These are phyloP conservation scores for Globisporangium polare DNA, from an alignment of 352 stramenopile species.

Conservation along the genomic window DNA sequence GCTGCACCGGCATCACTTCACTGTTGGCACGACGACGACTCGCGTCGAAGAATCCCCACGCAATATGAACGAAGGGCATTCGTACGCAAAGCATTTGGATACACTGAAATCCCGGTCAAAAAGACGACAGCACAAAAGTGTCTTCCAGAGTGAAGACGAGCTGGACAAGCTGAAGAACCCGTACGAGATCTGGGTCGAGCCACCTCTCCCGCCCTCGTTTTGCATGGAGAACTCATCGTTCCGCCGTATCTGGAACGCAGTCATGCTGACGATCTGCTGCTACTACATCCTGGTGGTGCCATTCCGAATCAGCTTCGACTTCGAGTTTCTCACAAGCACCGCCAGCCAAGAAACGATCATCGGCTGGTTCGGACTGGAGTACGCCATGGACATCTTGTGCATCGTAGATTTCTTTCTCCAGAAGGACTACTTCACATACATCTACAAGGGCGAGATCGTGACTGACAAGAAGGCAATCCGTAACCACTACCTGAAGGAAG, in stretches of 20 bases:
- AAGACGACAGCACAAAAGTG: constrained; percentile 12
- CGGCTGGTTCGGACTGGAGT: constrained; percentile 35
- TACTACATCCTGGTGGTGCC: constrained; percentile 32
- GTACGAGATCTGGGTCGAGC: constrained; percentile 32
- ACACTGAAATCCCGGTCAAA: constrained; percentile 17
- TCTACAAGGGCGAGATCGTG: constrained; percentile 30
- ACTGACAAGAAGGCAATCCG: constrained; percentile 21
- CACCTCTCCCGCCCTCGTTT: constrained; percentile 20
- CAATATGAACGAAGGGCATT: constrained; percentile 6
- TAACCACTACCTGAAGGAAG: constrained; percentile 28
- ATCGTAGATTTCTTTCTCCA: constrained; percentile 30
- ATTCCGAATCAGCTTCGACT: constrained; percentile 29
- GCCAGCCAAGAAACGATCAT: constrained; percentile 5
- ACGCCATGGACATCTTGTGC: constrained; percentile 29
- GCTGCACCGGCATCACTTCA: neutral
- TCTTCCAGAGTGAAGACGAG: constrained; percentile 14
- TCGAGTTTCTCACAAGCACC: constrained; percentile 18
- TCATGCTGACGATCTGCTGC: constrained; percentile 27
- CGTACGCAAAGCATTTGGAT: constrained; percentile 23
- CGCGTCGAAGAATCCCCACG: neutral
- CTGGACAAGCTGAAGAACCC: neutral
- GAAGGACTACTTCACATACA: constrained; percentile 27
- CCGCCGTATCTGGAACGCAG: constrained; percentile 19
- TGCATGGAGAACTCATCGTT: constrained; percentile 28
- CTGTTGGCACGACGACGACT: neutral